A percentile compares a stretch with the other conserved stretches of the same genome.
phyloP scores from a whole-genome alignment of 805 yeast species.

The Pichia deserticola region DNA sequence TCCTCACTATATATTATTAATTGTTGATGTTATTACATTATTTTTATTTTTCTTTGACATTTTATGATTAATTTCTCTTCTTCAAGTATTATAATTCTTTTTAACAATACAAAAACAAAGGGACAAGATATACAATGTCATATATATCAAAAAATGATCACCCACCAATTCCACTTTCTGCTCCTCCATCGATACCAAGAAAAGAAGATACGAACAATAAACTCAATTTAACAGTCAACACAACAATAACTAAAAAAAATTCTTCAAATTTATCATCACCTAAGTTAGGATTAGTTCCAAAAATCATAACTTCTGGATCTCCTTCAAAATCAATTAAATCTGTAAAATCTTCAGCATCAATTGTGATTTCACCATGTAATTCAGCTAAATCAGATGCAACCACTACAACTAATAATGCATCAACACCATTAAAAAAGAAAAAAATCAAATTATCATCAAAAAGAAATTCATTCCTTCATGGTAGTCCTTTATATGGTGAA shows the following conservation, averaged over 20 bases:
- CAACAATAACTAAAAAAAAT: not conserved
- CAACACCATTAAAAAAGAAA: constrained; percentile 1
- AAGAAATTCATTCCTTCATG: constrained; percentile 6
- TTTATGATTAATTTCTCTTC: no score
- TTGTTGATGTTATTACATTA: no score
- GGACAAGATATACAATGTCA: not conserved
- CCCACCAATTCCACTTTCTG: not conserved
- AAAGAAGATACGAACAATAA: not conserved
- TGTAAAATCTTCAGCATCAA: not conserved
- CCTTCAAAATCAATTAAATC: constrained; percentile 2
- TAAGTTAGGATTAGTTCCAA: not conserved
- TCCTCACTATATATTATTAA: no score
- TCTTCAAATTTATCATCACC: not conserved
- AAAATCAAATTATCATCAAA: not conserved
- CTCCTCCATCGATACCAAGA: not conserved
- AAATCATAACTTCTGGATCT: not conserved
- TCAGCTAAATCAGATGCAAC: not conserved
- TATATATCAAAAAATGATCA: not conserved
- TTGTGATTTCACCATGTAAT: not conserved
- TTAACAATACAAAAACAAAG: no score
- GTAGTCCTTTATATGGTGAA: constrained; percentile 13
- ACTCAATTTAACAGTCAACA: not conserved
- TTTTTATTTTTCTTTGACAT: no score
- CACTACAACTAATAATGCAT: not conserved
- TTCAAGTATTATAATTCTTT: no score